A percentile compares a stretch with the other conserved stretches of the same genome.
Conservation (phyloP, 2,329 filamentous ascomycete genomes). For the Tothia fuscella region DNA sequence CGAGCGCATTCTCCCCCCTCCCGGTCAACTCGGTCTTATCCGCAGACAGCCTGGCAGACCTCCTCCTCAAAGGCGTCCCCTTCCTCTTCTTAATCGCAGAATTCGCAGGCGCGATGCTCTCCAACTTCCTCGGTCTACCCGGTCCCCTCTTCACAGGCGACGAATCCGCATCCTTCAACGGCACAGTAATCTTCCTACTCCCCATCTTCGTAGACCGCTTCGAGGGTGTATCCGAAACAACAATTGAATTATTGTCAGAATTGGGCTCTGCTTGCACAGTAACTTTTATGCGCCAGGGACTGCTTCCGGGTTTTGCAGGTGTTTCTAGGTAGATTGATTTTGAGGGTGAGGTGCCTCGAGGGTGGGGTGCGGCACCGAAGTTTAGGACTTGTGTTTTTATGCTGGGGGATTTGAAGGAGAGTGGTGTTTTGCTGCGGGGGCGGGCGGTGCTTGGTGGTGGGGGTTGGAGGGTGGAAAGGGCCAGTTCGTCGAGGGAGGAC, state of each 20-base stretch:
- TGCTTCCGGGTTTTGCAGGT: conserved; percentile 25
- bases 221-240: not conserved
- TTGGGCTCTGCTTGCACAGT: conserved; percentile 36
- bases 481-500: conserved; percentile 3
- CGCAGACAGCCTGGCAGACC: conserved; percentile 12
- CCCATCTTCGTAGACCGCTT: conserved; percentile 2
- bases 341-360: conserved; percentile 25
- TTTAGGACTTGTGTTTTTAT: conserved; percentile 11
- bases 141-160: conserved; percentile 26
- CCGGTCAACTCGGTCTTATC: no score
- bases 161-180: conserved; percentile 28
- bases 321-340: conserved; percentile 33
- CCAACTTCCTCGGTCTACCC: conserved; percentile 26
- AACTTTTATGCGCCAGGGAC: conserved; percentile 38
- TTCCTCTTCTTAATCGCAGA: conserved; percentile 15
- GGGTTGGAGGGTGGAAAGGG: conserved; percentile 1
- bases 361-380: conserved; percentile 14
- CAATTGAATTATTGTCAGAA: conserved; percentile 11
- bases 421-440: conserved; percentile 14
- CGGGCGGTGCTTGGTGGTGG: conserved; percentile 2
- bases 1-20: no score
- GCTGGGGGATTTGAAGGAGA: conserved; percentile 21
- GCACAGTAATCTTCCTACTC: conserved; percentile 23
- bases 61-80: conserved; percentile 22
- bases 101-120: conserved; percentile 12